These are phyloP conservation scores for Trichoderma afroharzianum DNA, from an alignment of 2,329 filamentous ascomycete genomes.

Conservation along the genomic window DNA sequence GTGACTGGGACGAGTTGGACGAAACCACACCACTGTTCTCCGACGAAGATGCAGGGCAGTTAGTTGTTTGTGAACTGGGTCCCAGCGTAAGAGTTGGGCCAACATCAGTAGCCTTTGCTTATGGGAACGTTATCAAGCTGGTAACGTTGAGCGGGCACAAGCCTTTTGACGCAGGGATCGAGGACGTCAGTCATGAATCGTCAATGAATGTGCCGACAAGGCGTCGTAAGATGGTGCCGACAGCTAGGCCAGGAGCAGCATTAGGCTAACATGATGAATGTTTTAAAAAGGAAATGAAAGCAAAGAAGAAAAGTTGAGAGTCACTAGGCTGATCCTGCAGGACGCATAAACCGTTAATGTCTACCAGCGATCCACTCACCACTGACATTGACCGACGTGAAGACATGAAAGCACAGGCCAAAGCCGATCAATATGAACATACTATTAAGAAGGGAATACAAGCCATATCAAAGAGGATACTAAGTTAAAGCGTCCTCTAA, in stretches of 20 bases:
- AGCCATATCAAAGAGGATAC: not conserved
- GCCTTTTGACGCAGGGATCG: slow-evolving; percentile 50
- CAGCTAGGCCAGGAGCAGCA: slow-evolving; percentile 23
- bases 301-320: not conserved
- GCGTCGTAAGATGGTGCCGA: slow-evolving; percentile 34
- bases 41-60: slow-evolving; percentile 43
- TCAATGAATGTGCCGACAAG: slow-evolving; percentile 37
- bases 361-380: not conserved
- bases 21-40: slow-evolving; percentile 46
- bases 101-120: slow-evolving; percentile 63
- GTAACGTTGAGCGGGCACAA: slow-evolving; percentile 62
- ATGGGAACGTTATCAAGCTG: slow-evolving; percentile 71
- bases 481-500: too few species aligned
- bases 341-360: not conserved
- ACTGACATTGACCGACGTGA: not conserved
- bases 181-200: slow-evolving; percentile 28
- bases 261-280: slow-evolving; percentile 21
- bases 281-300: not conserved
- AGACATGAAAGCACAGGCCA: not conserved
- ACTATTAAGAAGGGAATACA: not conserved
- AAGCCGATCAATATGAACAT: not conserved
- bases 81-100: slow-evolving; percentile 62
- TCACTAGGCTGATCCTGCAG: not conserved
- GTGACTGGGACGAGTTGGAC: slow-evolving; percentile 41
- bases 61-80: slow-evolving; percentile 64